Evolutionary conservation across 352 stramenopile species (phyloP), one percentile per base, ranked within the genome.

Genomic region (Phytophthora tubulina): DNA sequence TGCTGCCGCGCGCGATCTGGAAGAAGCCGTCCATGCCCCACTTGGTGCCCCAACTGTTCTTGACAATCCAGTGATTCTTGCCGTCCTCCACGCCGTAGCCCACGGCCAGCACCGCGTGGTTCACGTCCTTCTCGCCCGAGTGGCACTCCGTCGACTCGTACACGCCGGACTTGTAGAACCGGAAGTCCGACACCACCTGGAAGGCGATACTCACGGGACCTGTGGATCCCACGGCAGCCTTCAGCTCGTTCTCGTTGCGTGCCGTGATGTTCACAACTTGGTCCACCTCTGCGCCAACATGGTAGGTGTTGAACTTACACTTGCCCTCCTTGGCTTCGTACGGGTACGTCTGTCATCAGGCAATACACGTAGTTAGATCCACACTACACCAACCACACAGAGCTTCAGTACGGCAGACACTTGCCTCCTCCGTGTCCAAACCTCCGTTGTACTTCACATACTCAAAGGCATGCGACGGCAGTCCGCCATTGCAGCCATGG

Each of bases 11-110:
- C 17, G 89, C 85, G 46, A 99, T 97, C 65, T 95, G 86, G 63
- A 99, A 98, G 88, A 98, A 99, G 57, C 97, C 97, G 44, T 96
- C 73, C 76, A 97, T 94, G 79, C 97, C 97, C 97, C 97, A 99
- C 39, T 71, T 61, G 6, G 67, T 52, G 32, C 86, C 88, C 96
- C 97, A 99, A 49, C 86, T 98, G 85, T 99, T 99, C 82, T 99
- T 99, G 44, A 99, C 89, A 70, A 98, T 98, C 95, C 96, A 99
- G 84, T 97, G 97, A 41, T 91, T 83, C 48, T 85, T 90, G 66
- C 88, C 90, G 49, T 91, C 87, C 54, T 97, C 89, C 39, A 94
- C 86, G 65, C 97, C 97, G 81, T 99, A 99, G 38, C 97, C 97
- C 32, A 99, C 97, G 1, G 96, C 94, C 63, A 99, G 84, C 45